Evolutionary conservation across 495 filamentous ascomycete genomes (phyloP), one percentile per base, ranked within the genome.

Genomic region (Xylona heveae): DNA sequence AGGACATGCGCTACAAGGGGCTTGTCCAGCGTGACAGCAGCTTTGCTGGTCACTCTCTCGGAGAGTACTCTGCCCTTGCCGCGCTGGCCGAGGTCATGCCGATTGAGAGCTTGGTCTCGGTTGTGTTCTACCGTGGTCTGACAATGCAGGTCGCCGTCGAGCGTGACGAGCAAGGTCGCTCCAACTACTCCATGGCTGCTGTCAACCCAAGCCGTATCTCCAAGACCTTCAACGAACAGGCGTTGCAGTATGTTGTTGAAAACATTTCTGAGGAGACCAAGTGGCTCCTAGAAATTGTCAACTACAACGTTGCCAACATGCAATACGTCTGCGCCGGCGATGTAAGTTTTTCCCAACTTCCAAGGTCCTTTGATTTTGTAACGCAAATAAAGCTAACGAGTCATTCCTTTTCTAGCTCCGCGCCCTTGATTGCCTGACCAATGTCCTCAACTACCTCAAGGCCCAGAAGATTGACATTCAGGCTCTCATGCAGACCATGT

Each of bases 131-230:
- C 60, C 79, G 88, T 46, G 88, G 88, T 46, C 61, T 99, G 40
- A 99, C 88, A 12, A 99, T 99, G 88, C 88, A 99, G 53, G 90
- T 99, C 30, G 88, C 88, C 24, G 88, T 99, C 42, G 90, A 95
- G 53, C 83, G 88, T 49, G 88, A 99, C 52, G 82, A 70, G 34
- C 57, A 68, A 36, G 88, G 88, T 32, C 78, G 88, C 26, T 91
- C 81, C 31, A 95, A 92, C 59, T 99, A 99, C 60, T 77, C 75
- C 30, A 99, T 99, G 88, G 90, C 83, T 49, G 88, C 88, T 33
- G 85, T 95, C 56, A 99, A 99, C 54, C 88, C 88, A 24, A 88
- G 80, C 59, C 70, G 88, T 40, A 88, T 99, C 52, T 85, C 75
- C 38, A 91, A 88, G 62, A 94, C 79, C 5, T 97, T 97, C 66